phyloP scores from a whole-genome alignment of 164 flowering plant genomes.

The Amborella trichopoda region DNA sequence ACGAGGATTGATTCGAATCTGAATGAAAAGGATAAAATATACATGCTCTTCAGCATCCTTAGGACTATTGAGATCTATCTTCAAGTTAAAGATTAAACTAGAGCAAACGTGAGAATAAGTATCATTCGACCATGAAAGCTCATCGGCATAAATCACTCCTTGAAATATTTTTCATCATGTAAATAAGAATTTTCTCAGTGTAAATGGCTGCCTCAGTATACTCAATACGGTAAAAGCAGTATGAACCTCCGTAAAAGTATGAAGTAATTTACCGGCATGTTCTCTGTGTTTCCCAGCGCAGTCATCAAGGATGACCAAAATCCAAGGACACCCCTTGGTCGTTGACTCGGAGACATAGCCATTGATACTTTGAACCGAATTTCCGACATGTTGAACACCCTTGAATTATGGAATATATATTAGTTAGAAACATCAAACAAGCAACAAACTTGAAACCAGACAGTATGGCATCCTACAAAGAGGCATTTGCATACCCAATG shows the following conservation, averaged over 20 bases:
- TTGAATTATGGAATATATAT: constrained; percentile 15
- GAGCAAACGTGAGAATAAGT: no score
- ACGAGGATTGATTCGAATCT: constrained; percentile 83
- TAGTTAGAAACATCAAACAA: constrained; percentile 2
- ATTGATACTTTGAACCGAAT: constrained; percentile 83
- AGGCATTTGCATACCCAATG: constrained; percentile 54
- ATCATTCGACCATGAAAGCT: no score
- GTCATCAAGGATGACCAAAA: constrained; percentile 99
- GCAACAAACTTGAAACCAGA: neutral
- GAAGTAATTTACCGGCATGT: constrained; percentile 72
- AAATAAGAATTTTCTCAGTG: no score
- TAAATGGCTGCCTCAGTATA: no score
- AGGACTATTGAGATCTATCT: no score
- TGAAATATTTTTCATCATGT: no score
- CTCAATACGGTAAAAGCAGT: no score
- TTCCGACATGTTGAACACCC: constrained; percentile 84
- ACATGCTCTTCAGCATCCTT: no score
- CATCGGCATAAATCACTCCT: no score
- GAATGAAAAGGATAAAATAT: constrained; percentile 11
- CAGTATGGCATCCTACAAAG: neutral
- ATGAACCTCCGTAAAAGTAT: no score
- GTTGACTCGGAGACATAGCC: constrained; percentile 96
- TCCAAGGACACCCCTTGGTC: constrained; percentile 98
- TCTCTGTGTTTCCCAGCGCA: constrained; percentile 95
- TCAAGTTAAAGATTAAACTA: no score